Conservation (phyloP, 192 early-diverging fungal species). For the Backusella sp. region DNA sequence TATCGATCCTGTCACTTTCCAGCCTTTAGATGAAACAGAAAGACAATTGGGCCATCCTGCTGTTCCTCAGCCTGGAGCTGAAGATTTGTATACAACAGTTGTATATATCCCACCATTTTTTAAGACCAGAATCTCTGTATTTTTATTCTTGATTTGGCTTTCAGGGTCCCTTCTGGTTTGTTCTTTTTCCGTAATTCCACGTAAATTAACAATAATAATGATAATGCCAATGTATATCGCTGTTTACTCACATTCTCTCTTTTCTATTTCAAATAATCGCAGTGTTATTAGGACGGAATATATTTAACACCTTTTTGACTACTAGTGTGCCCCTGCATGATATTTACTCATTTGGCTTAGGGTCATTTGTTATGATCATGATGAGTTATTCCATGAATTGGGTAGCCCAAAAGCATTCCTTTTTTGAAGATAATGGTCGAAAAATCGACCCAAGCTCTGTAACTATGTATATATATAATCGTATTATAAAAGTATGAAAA, state of each 20-base stretch:
- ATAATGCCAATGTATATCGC: background rate
- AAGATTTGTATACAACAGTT: constrained; percentile 53
- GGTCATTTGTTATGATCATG: constrained; percentile 58
- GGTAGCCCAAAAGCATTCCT: constrained; percentile 20
- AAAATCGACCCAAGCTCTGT: background rate
- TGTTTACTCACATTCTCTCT: background rate
- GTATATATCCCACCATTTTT: constrained; percentile 83
- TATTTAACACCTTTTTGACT: constrained; percentile 43
- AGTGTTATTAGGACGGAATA: constrained; percentile 59
- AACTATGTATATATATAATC: constrained; percentile 4
- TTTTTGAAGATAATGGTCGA: constrained; percentile 6
- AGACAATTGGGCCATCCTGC: constrained; percentile 60
- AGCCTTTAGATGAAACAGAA: constrained; percentile 55
- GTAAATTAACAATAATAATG: constrained; percentile 32
- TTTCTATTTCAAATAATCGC: background rate
- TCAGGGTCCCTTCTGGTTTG: constrained; percentile 11
- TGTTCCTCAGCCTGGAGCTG: background rate
- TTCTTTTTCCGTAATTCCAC: constrained; percentile 34
- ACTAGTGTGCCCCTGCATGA: constrained; percentile 67
- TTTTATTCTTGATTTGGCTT: constrained; percentile 52
- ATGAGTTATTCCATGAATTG: constrained; percentile 37
- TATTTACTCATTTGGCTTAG: constrained; percentile 70
- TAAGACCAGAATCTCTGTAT: constrained; percentile 49
- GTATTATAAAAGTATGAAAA: background rate
- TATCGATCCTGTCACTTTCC: constrained; percentile 49